Percentiles rank a stretch among this genome's conserved stretches.
Evolutionary conservation across 768 basidiomycete genomes (phyloP).

Genomic region (Pleurotus citrinopileatus): DNA sequence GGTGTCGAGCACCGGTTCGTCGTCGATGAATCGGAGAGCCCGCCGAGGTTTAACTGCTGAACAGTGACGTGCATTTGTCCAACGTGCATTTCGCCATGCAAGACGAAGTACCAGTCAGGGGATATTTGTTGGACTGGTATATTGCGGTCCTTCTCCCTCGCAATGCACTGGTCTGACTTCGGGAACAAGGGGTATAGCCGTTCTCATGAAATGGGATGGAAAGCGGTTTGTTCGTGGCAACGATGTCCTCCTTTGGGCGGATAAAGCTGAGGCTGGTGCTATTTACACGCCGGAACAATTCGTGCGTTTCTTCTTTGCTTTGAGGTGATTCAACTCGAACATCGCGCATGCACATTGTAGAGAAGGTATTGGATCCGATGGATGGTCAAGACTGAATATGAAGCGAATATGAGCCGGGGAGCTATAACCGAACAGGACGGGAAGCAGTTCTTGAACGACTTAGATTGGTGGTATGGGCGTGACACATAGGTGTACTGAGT

Average conservation of each 20-base stretch:
- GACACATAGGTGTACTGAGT: too few relatives aligned
- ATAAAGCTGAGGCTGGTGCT: background rate
- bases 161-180: background rate
- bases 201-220: background rate
- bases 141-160: background rate
- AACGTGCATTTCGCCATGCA: background rate
- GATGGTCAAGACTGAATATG: background rate
- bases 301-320: background rate
- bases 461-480: background rate
- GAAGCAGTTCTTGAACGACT: background rate
- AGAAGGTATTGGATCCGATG: background rate
- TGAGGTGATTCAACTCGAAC: background rate
- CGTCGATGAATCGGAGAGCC: background rate
- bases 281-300: background rate
- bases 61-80: background rate
- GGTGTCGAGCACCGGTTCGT: background rate
- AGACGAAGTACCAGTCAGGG: background rate
- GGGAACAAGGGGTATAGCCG: background rate
- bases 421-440: background rate
- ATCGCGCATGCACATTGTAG: background rate
- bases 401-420: background rate
- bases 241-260: background rate
- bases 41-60: background rate
- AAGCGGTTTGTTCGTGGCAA: background rate
- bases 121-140: background rate